Base-by-base conservation (phyloP, 106 monocot species). In the Alisma plantagoaquatica region DNA sequence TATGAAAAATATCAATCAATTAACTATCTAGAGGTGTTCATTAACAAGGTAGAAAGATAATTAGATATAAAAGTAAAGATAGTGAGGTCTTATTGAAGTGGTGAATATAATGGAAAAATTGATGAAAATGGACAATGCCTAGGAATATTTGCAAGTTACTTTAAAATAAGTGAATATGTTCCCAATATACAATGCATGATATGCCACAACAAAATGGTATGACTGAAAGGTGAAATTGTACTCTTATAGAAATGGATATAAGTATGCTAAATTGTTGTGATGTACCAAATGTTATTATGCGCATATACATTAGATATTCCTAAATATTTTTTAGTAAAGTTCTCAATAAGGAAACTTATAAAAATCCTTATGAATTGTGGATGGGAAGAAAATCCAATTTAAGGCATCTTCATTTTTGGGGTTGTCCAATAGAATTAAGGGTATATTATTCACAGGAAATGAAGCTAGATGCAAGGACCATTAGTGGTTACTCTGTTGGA, bases 321-420 rank as follows among this genome's bases (percentile, higher is more conserved):
- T 2, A 23, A 10, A 23, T 23, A 49, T 49, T 7, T 49, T 23
- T 49, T 2, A 49, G 24, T 49, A 49, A 10, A 23, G 23, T 49
- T 19, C 49, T 49, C 1, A 2, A 1, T 1, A 49, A 22, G 8
- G 22, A 7, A 2, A 22, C 10, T 10, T 3, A 19, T 22, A 21
- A 11, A 49, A 10, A 11, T 21, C 49, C 2, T 49, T 49, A 4
- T n/a, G 3, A 49, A 22, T 23, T 49, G 10, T 49, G 49, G 49
- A 49, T 11, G 24, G 49, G 49, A 21, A 49, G 49, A 23, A 49
- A 49, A 49, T 23, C 49, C 11, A 49, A 3, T 23, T 49, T 49
- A 11, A 49, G n/a, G 1, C 49, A 49, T 23, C 3, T 49, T 2
- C 22, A 49, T 49, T 2, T 19, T 49, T 11, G 22, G 2, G 49